A percentile compares a stretch with the other conserved stretches of the same genome.
These are phyloP conservation scores for Aethionema arabicum DNA, from an alignment of 345 rosid genomes.

Conservation along the genomic window DNA sequence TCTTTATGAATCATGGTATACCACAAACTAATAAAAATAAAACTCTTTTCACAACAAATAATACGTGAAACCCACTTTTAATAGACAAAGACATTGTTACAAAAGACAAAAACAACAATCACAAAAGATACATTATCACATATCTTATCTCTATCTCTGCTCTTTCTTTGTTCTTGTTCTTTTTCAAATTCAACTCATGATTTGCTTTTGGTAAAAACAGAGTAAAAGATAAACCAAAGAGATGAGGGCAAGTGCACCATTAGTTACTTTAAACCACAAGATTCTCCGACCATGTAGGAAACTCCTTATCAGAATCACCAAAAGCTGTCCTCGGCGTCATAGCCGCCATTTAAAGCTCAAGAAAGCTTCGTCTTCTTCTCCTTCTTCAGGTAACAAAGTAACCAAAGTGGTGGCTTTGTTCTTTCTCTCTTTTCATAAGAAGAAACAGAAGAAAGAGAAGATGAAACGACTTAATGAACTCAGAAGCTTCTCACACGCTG, in stretches of 20 bases:
- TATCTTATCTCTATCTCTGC: not conserved
- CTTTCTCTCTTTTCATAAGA: slow-evolving; percentile 41
- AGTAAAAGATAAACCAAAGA: not conserved
- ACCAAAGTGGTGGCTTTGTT: slow-evolving; percentile 39
- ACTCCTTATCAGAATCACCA: slow-evolving; percentile 34
- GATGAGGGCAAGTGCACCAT: slow-evolving; percentile 28
- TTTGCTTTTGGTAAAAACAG: slow-evolving; percentile 1
- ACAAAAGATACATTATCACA: not conserved
- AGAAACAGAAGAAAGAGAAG: slow-evolving; percentile 41
- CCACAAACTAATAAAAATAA: slow-evolving; percentile 35
- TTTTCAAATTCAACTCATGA: not conserved
- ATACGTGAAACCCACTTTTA: slow-evolving; percentile 39
- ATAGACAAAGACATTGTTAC: slow-evolving; percentile 23
- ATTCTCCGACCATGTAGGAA: slow-evolving; percentile 38
- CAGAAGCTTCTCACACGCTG: slow-evolving; percentile 37
- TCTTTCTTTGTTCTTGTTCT: not conserved
- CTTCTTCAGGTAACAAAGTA: slow-evolving; percentile 31
- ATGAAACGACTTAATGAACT: slow-evolving; percentile 41
- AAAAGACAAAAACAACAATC: slow-evolving; percentile 22
- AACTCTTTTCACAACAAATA: slow-evolving; percentile 11
- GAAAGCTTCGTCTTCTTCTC: slow-evolving; percentile 31
- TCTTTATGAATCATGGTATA: slow-evolving; percentile 26
- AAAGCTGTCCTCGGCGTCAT: slow-evolving; percentile 31
- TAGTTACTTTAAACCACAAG: slow-evolving; percentile 38
- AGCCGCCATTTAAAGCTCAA: slow-evolving; percentile 37